phyloP scores from a whole-genome alignment of 1,284 basidiomycete species.

The Phellopilus nigrolimitatus region DNA sequence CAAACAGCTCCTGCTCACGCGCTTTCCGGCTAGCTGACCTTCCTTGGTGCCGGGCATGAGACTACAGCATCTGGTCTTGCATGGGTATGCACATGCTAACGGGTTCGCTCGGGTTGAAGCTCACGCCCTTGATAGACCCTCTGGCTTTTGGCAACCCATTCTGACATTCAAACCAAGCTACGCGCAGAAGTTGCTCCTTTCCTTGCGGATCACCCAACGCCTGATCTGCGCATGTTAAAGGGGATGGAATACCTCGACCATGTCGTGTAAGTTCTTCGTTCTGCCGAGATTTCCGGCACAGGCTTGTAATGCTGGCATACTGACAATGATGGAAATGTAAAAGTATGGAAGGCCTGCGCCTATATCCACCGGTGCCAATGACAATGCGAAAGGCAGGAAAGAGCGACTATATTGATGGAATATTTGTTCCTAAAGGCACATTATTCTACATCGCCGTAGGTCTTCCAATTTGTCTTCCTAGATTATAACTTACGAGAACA shows the following conservation, averaged over 20 bases:
- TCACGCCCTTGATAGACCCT: constrained; percentile 29
- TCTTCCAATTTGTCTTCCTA: constrained; percentile 7
- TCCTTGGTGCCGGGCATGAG: constrained; percentile 49
- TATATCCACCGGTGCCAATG: constrained; percentile 44
- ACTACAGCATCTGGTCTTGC: constrained; percentile 45
- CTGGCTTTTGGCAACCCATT: constrained; percentile 35
- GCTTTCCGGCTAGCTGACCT: constrained; percentile 35
- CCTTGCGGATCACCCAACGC: constrained; percentile 33
- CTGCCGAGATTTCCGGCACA: not conserved
- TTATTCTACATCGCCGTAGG: constrained; percentile 42
- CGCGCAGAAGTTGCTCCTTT: constrained; percentile 39
- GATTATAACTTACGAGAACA: not conserved
- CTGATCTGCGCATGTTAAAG: constrained; percentile 43
- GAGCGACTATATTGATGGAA: constrained; percentile 40
- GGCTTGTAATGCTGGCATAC: not conserved
- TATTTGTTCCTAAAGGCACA: constrained; percentile 44
- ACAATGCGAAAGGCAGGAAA: constrained; percentile 40
- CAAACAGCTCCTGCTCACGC: not conserved
- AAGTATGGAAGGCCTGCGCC: constrained; percentile 36
- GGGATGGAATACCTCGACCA: constrained; percentile 43
- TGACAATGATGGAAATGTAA: not conserved
- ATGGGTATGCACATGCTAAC: constrained; percentile 33
- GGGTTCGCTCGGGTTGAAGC: not conserved
- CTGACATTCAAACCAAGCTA: constrained; percentile 36
- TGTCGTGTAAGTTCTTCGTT: constrained; percentile 36